Base-by-base conservation (phyloP, 1,284 basidiomycete genomes). In the Hypsizygus ulmarius region DNA sequence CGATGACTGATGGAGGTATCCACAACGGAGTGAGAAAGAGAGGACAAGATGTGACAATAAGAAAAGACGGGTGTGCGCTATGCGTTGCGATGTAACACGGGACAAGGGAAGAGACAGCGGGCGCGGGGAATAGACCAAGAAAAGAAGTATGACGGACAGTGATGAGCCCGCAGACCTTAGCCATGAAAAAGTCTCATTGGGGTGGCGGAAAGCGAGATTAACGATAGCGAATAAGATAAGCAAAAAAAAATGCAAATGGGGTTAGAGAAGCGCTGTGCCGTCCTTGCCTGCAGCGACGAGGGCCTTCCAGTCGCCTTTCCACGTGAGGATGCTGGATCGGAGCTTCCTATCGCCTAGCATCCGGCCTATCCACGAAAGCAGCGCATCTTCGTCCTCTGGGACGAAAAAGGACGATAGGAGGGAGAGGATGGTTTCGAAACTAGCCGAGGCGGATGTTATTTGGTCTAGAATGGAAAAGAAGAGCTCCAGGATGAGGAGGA, bases 401-500 rank as follows among this genome's bases (percentile, higher is more conserved):
- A 96, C 82, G 61, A 95, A 97, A 70, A 92, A 95, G 6, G 90
- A 93, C 1, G 91, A 94, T 2, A 97, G 70, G 18, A 94, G 71
- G 9, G 90, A 93, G 7, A 97, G 72, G 30, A 96, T 84, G 2
- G 87, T 93, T 68, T 97, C 94, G 64, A 97, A 97, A 55, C 81
- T 90, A n/a, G 93, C 92, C 12, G 79, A 65, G 25, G 70, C 69
- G 7, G 87, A 79, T 4, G 85, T 83, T 55, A 93, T 86, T 50
- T 89, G 81, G 64, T 90, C 90, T 91, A 56, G 32, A 15, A 45
- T 19, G 28, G 43, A 33, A 12, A 21, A 10, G 35, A 37, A 28
- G 40, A 30, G 29, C 34, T 39, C 51, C 11, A 49, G 43, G 19
- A 47, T 4, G 38, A 38, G 32, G 50, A 36, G 16, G 45, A 29